These are phyloP conservation scores for Fusarium oxysporum DNA, from an alignment of 2,329 filamentous ascomycete genomes.

Conservation along the genomic window DNA sequence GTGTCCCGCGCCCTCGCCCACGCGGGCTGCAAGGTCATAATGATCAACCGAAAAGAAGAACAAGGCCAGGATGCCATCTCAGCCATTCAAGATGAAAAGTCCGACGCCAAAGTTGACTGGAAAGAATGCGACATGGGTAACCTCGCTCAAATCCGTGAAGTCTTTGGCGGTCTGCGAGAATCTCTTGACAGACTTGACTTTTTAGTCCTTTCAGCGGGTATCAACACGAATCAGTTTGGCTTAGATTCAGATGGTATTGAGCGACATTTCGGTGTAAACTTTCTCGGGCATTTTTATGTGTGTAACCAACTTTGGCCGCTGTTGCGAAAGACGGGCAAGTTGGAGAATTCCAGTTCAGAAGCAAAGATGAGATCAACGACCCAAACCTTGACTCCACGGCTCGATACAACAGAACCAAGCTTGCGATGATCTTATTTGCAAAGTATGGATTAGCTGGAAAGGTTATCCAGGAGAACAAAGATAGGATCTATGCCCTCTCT, in stretches of 20 bases:
- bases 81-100: slow-evolving; percentile 43
- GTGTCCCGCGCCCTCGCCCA: slow-evolving; percentile 50
- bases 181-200: slow-evolving; percentile 54
- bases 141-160: slow-evolving; percentile 1
- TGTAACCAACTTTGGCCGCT: slow-evolving; percentile 53
- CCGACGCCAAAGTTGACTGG: slow-evolving; percentile 52
- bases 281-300: slow-evolving; percentile 57
- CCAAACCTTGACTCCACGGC: slow-evolving; percentile 47
- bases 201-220: slow-evolving; percentile 57
- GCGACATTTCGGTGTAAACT: slow-evolving; percentile 59
- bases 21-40: slow-evolving; percentile 52
- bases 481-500: slow-evolving; percentile 55
- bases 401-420: slow-evolving; percentile 56
- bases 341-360: slow-evolving; percentile 53
- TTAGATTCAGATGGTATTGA: slow-evolving; percentile 56
- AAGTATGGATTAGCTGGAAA: slow-evolving; percentile 55
- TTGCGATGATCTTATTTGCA: slow-evolving; percentile 56
- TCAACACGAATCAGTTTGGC: slow-evolving; percentile 56
- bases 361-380: slow-evolving; percentile 57
- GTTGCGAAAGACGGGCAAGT: slow-evolving; percentile 54
- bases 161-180: slow-evolving; percentile 52
- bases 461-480: slow-evolving; percentile 56
- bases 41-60: slow-evolving; percentile 51
- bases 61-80: slow-evolving; percentile 47
- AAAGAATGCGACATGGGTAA: slow-evolving; percentile 52